Conservation (phyloP, 2,329 filamentous ascomycete species). For the Colletotrichum scovillei region DNA sequence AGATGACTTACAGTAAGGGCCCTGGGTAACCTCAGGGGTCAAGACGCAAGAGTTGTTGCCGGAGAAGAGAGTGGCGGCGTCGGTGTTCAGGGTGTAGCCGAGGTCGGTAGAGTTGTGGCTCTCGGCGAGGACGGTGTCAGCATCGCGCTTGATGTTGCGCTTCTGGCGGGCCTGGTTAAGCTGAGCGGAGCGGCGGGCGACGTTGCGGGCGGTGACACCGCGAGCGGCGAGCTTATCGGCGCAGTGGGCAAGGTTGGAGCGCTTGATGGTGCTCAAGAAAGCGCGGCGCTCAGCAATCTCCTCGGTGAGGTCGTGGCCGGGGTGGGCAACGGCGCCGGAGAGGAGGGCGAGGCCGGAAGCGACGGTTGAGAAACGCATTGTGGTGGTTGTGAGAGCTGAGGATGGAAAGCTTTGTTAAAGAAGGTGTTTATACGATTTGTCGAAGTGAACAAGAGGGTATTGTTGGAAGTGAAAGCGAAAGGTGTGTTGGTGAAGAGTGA, state of each 20-base stretch:
- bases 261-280: conserved; percentile 53
- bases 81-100: conserved; percentile 44
- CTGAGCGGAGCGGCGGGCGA: conserved; percentile 55
- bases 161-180: conserved; percentile 55
- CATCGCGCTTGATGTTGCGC: conserved; percentile 46
- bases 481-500: conserved; percentile 9
- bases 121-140: conserved; percentile 45
- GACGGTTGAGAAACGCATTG: conserved; percentile 30
- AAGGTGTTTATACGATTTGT: conserved; percentile 13
- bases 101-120: conserved; percentile 48
- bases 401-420: not conserved
- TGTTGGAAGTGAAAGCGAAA: conserved; percentile 2
- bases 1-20: conserved; percentile 54
- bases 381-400: not conserved
- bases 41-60: conserved; percentile 56
- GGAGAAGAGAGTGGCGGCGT: conserved; percentile 46
- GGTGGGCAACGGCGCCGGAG: conserved; percentile 50
- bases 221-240: conserved; percentile 57
- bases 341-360: conserved; percentile 33
- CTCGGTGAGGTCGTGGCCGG: conserved; percentile 59
- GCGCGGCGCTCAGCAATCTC: conserved; percentile 62
- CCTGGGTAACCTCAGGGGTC: conserved; percentile 58
- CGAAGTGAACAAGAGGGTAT: conserved; percentile 1
- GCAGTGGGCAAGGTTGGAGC: conserved; percentile 59
- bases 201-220: conserved; percentile 55